Evolutionary conservation across 305 asterid genomes (phyloP), one percentile per base, ranked within the genome.

Genomic region (Fraxinus dipetala): DNA sequence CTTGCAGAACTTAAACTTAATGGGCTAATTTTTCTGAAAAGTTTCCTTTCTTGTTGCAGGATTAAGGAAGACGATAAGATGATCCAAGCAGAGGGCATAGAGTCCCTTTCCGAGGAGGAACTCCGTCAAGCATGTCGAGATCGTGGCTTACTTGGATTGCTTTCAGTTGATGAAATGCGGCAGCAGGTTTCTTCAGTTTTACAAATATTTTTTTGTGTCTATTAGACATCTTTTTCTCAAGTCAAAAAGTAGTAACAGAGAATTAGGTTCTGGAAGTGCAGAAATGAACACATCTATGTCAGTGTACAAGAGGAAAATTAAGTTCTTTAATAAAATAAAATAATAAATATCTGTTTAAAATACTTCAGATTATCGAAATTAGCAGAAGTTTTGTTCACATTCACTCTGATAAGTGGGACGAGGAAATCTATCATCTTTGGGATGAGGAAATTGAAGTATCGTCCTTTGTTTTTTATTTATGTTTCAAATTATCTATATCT

Each of bases 61-160:
- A 94, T 95, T 83, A 95, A 95, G 89, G 86, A 87, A 9, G 99
- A 95, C 85, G 99, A 95, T 80, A 88, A 86, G 87, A 91, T 95
- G 98, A 95, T 95, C 88, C 92, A 89, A 90, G 93, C 92, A 74
- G 99, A 95, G 95, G 98, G 98, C 75, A 82, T 95, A 75, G 97
- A 92, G 45, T 89, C 98, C 84, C 96, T 95, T 85, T 92, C 98
- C 0, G 98, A 95, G 88, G 98, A 94, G 78, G 99, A 95, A 89
- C 97, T 95, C 61, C 98, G 97, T 85, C 97, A 95, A 86, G 98
- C 95, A 82, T 94, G 99, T 84, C 90, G 97, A 83, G 98, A 94
- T 70, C 95, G 99, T 79, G 99, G 99, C 81, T 86, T 95, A 87
- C 97, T 95, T 81, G 99, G 98, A 84, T 88, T 94, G 85, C 93